Base-by-base conservation (phyloP, 2,329 filamentous ascomycete species). In the Aureobasidium sp. region DNA sequence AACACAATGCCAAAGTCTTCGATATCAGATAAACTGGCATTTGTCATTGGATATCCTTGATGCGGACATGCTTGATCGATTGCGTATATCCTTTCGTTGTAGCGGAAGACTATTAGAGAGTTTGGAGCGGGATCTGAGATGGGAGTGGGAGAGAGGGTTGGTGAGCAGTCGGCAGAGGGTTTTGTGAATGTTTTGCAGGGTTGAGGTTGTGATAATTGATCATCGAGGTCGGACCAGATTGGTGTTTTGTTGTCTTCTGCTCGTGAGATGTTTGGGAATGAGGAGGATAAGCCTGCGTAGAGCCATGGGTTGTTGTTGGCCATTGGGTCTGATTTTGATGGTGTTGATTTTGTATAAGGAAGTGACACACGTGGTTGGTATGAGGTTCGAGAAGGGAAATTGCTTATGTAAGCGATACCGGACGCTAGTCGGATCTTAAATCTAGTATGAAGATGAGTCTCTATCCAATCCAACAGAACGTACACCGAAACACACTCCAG, bases 41-140 rank as follows among this genome's bases (percentile, higher is more conserved):
- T 78, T 0, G 85, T 87, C 1, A 90, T 77, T 0, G 87, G 86
- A 62, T 82, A 89, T 0, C 85, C 81, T 1, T 82, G 84, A 66
- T 90, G 87, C 1, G 87, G 87, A 63, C 87, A 90, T 77, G 88
- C 86, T 75, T 89, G 85, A 62, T 89, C 85, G 25, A 89, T 75
- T 0, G 86, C 87, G 67, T 88, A 81, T n/a, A 89, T 77, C 63
- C 81, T 84, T 3, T 81, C 83, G 57, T 79, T 81, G 67, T 86
- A 86, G 65, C 79, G 79, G 64, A 88, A 89, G 0, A 89, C 78
- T 21, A 89, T 76, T 0, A 89, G 32, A 72, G 71, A 2, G 73
- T 70, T 21, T 66, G 71, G 58, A 77, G 72, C 11, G 71, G 70
- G 44, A 73, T 73, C 6, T 80, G 78, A 6, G 82, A 77, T 32